Percentiles rank a stretch among this genome's conserved stretches.
Evolutionary conservation across 805 yeast genomes (phyloP).

Genomic region (Myxozyma lipomycoides): DNA sequence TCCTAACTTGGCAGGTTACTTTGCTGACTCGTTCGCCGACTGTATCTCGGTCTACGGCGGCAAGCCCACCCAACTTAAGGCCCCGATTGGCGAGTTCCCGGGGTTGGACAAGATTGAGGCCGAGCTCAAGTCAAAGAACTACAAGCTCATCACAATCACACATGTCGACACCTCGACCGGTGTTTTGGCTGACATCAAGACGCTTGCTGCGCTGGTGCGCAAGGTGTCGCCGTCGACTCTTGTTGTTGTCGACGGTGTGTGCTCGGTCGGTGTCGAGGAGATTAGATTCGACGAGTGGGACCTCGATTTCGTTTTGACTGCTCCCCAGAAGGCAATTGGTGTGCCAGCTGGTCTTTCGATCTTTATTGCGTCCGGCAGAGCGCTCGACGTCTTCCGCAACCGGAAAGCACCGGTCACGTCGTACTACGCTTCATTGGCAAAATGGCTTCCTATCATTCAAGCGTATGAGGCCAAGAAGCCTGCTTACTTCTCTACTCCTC

Average conservation of each 20-base stretch:
- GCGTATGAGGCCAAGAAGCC: conserved; percentile 76
- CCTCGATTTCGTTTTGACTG: conserved; percentile 80
- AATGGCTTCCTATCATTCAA: conserved; percentile 85
- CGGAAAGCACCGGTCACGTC: conserved; percentile 43
- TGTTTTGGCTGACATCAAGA: conserved; percentile 70
- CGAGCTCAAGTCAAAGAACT: conserved; percentile 50
- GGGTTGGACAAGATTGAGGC: conserved; percentile 53
- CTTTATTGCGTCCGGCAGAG: conserved; percentile 70
- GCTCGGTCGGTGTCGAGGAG: conserved; percentile 87
- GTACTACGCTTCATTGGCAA: conserved; percentile 66
- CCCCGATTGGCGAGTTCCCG: conserved; percentile 70
- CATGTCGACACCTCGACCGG: conserved; percentile 97
- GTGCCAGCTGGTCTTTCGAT: conserved; percentile 90
- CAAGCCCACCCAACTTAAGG: conserved; percentile 66
- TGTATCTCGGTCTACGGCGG: conserved; percentile 68
- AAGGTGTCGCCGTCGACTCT: conserved; percentile 71
- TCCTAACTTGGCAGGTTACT: conserved; percentile 11
- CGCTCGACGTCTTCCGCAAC: conserved; percentile 60
- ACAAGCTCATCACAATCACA: conserved; percentile 74
- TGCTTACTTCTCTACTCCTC: conserved; percentile 96
- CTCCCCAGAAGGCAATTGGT: conserved; percentile 93
- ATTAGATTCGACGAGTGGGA: conserved; percentile 87
- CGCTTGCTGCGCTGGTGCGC: conserved; percentile 58
- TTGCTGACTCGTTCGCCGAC: conserved; percentile 56
- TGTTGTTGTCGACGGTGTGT: conserved; percentile 88